Evolutionary conservation across 345 rosid species (phyloP), one percentile per base, ranked within the genome.

Genomic region (Brassica carinata): DNA sequence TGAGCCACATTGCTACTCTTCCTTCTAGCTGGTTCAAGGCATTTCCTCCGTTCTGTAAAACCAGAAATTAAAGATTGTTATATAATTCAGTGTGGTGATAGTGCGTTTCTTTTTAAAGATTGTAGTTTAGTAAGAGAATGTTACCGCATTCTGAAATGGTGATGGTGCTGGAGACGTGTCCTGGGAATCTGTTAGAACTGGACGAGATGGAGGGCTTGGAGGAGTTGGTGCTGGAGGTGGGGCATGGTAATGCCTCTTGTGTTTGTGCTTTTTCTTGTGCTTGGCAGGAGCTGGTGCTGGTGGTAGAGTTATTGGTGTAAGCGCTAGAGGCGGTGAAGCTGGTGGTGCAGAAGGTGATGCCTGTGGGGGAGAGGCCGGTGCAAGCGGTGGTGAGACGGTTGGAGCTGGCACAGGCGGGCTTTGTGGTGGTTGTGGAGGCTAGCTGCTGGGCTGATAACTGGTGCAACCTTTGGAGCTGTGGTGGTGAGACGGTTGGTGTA

Each of bases 131-230:
- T 58, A 53, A 58, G 77, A 68, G 72, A 19, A 82, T 86, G 23
- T 19, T 19, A 90, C 90, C 90, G 83, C 77, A 61, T 85, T 85
- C 81, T 76, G 81, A 69, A 81, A 81, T 58, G 98, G 97, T 9
- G 96, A 85, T 79, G 96, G 97, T 76, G 97, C 97, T 53, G 96
- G 97, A 26, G 88, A 79, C 29, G 88, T 84, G 70, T 89, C 96
- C 51, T 88, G 89, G 1, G 89, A 64, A 33, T 80, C 88, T 74
- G 91, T 74, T 15, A 85, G 68, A 5, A 92, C 76, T 26, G 97
- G 93, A 58, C 94, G 97, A 67, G 94, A 82, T n/a, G 97, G 97
- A 18, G 98, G 98, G 82, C 98, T 90, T 5, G 87, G 89, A 26
- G 84, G 83, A 17, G 30, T 76, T 74, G 97, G 97, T 65, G 90